These are phyloP conservation scores for Teratosphaeria epicoccoides DNA, from an alignment of 2,329 filamentous ascomycete genomes.

Conservation along the genomic window DNA sequence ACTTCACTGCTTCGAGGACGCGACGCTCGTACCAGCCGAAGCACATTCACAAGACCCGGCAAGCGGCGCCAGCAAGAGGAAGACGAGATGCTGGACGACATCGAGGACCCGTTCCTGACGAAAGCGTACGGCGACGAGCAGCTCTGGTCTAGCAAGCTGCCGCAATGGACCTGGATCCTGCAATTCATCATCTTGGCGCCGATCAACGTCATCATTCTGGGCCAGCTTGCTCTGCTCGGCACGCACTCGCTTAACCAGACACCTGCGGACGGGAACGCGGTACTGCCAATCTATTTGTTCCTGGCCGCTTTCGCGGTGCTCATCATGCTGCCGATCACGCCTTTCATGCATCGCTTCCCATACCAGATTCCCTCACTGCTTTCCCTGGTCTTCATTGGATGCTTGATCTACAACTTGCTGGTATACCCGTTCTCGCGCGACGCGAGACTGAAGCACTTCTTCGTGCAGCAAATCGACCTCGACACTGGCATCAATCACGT, in stretches of 20 bases:
- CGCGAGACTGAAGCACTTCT: conserved; percentile 76
- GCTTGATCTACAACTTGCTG: conserved; percentile 72
- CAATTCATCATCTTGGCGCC: conserved; percentile 76
- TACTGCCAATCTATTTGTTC: conserved; percentile 60
- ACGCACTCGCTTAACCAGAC: conserved; percentile 69
- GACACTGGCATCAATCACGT: conserved; percentile 59
- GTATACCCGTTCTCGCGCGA: conserved; percentile 80
- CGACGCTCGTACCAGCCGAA: conserved; percentile 25
- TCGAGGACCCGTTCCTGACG: conserved; percentile 18
- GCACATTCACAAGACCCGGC: conserved; percentile 46
- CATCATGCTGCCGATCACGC: conserved; percentile 63
- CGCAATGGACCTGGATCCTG: conserved; percentile 76
- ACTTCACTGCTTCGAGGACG: conserved; percentile 46
- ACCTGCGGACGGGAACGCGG: conserved; percentile 66
- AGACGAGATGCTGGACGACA: conserved; percentile 21
- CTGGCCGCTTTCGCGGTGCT: conserved; percentile 59
- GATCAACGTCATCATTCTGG: conserved; percentile 64
- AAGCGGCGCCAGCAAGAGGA: conserved; percentile 29
- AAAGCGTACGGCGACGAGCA: conserved; percentile 62
- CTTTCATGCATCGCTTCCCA: conserved; percentile 78
- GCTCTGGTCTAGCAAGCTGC: conserved; percentile 68
- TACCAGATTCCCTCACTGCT: conserved; percentile 73
- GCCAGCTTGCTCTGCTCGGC: conserved; percentile 63
- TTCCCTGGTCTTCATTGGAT: conserved; percentile 60
- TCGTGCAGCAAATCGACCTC: conserved; percentile 70